phyloP scores from a whole-genome alignment of 805 yeast genomes.

The Wickerhamomyces ciferrii region DNA sequence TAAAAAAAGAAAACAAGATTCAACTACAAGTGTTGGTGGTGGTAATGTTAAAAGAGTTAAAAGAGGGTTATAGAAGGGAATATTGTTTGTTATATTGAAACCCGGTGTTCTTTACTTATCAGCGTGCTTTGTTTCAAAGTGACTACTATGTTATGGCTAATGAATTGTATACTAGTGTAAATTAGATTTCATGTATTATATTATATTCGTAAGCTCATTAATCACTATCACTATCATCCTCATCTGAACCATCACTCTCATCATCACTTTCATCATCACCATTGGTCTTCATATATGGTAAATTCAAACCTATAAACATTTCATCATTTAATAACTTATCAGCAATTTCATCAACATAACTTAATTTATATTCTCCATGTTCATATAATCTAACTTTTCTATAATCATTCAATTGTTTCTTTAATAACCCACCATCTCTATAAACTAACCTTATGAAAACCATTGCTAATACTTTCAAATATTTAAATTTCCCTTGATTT shows the following conservation, averaged over 20 bases:
- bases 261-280: constrained; percentile 22
- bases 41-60: constrained; percentile 25
- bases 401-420: constrained; percentile 55
- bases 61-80: constrained; percentile 22
- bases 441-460: constrained; percentile 48
- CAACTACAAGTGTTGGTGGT: constrained; percentile 12
- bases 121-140: too few species aligned
- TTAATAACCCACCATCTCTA: constrained; percentile 31
- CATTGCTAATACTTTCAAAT: constrained; percentile 63
- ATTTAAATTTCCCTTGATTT: constrained; percentile 68
- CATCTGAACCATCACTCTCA: constrained; percentile 14
- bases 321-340: constrained; percentile 54
- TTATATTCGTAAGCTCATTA: constrained; percentile 10
- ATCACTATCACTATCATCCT: constrained; percentile 14
- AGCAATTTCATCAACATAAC: constrained; percentile 68
- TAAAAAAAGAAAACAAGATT: constrained; percentile 10
- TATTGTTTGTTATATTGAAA: too few species aligned
- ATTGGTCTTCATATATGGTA: constrained; percentile 47
- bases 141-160: neutral
- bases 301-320: constrained; percentile 65
- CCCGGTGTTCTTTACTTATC: too few species aligned
- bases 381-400: constrained; percentile 56
- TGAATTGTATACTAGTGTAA: neutral
- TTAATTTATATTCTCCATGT: constrained; percentile 33
- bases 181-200: neutral